Percentiles rank a stretch among this genome's conserved stretches.
Evolutionary conservation across 2,329 filamentous ascomycete genomes (phyloP).

Genomic region (Arthrinium puccinioides): DNA sequence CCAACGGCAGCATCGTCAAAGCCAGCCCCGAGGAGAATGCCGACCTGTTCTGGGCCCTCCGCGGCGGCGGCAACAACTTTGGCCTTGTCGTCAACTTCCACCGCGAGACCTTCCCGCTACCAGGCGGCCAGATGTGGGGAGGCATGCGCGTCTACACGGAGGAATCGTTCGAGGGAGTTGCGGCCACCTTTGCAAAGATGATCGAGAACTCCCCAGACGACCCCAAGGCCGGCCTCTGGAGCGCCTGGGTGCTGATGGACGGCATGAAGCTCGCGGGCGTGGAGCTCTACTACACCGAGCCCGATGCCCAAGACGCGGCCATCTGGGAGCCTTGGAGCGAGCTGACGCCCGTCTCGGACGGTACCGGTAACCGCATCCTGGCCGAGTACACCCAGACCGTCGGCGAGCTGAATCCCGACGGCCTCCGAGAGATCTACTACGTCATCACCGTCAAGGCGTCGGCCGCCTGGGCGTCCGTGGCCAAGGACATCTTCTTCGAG

Average conservation of each 20-base stretch:
- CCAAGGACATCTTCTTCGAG: constrained; percentile 24
- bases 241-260: background rate
- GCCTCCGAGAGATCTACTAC: constrained; percentile 17
- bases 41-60: constrained; percentile 1
- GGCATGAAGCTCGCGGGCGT: background rate
- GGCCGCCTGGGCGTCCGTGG: constrained; percentile 12
- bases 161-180: background rate
- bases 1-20: background rate
- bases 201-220: background rate
- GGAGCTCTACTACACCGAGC: background rate
- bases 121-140: background rate
- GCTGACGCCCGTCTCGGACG: background rate
- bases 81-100: background rate
- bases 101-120: background rate
- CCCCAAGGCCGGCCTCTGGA: background rate
- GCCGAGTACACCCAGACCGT: constrained; percentile 32
- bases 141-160: background rate
- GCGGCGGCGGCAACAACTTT: constrained; percentile 1
- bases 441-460: background rate
- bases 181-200: background rate
- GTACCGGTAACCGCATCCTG: constrained; percentile 13
- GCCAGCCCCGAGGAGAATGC: background rate
- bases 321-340: background rate
- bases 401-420: constrained; percentile 32
- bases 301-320: background rate